phyloP scores from a whole-genome alignment of 1,284 basidiomycete species.

The Apiotrichum mycotoxinovorans region DNA sequence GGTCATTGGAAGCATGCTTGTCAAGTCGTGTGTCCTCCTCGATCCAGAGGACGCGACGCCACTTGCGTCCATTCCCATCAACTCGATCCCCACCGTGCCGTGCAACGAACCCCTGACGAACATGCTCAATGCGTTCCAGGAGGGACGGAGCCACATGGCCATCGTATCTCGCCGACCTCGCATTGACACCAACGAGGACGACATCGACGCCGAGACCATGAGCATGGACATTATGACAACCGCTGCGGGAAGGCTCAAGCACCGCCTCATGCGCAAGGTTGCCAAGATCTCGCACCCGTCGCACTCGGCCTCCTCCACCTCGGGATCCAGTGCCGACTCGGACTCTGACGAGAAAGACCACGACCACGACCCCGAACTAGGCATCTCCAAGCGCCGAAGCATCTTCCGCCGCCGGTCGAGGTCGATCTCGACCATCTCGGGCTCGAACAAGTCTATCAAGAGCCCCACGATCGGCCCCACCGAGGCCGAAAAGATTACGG shows the following conservation, averaged over 20 bases:
- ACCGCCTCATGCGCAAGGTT: conserved; percentile 42
- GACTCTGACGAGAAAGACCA: conserved; percentile 16
- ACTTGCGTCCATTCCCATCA: conserved; percentile 70
- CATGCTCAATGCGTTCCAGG: conserved; percentile 85
- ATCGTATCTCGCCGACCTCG: conserved; percentile 65
- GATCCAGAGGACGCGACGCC: conserved; percentile 83
- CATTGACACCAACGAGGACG: conserved; percentile 32
- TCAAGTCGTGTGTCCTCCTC: conserved; percentile 79
- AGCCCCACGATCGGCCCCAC: conserved; percentile 22
- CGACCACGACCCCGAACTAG: conserved; percentile 28
- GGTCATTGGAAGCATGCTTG: conserved; percentile 74
- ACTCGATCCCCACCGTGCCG: conserved; percentile 79
- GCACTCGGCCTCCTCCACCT: neutral
- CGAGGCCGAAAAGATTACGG: conserved; percentile 23
- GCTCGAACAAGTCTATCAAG: conserved; percentile 15
- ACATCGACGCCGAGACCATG: conserved; percentile 29
- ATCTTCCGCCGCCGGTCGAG: conserved; percentile 1
- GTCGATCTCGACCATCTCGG: neutral
- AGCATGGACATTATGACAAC: conserved; percentile 44
- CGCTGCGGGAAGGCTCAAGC: conserved; percentile 52
- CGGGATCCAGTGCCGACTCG: conserved; percentile 63
- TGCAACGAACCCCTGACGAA: conserved; percentile 80
- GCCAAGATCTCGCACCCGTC: conserved; percentile 34
- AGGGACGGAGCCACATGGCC: conserved; percentile 86
- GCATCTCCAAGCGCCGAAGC: conserved; percentile 16